Evolutionary conservation across 1,284 basidiomycete genomes (phyloP), one percentile per base, ranked within the genome.

Genomic region (Papiliotrema laurentii): DNA sequence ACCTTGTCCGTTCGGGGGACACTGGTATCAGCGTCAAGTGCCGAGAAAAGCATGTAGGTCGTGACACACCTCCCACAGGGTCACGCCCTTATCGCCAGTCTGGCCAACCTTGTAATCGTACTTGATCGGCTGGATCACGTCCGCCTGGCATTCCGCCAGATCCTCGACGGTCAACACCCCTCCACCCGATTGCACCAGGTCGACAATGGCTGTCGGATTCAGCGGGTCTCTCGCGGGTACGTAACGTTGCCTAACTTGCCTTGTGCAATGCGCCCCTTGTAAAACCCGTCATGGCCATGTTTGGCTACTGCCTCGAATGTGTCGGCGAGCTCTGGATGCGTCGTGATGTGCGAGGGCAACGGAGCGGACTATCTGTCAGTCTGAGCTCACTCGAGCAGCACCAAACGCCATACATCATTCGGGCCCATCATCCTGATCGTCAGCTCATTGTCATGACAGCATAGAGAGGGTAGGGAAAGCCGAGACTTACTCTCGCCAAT

Each of bases 1-100:
- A 72, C 88, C 93, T 81, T 97, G 92, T 14, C 93, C 91, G 67
- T 94, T 96, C 0, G 91, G 91, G 5, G 91, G 91, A 62, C 90
- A 94, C 84, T 90, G 22, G 3, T 16, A n/a, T 22, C 16, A 33
- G 10, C 13, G 9, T 9, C 19, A 30, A n/a, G 14, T 35, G 16
- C 22, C 5, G 22, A 26, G 10, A 24, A 27, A 2, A 24, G 10
- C 10, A 1, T 11, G 13, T 9, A 14, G 10, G 33, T 21, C 7
- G 2, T 10, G n/a, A 50, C 79, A 63, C 55, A 87, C 88, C 79
- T 92, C 90, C 66, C 88, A 88, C 0, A 93, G 77, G 0, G 87
- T 87, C 11, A 89, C 84, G 54, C 88, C 86, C n/a, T 66, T 49
- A 41, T 73, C 64, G 11, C 78, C 79, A 5, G 78, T 83, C 16